Evolutionary conservation across 495 filamentous ascomycete species (phyloP).

Genomic region (Penicillium paxilli): DNA sequence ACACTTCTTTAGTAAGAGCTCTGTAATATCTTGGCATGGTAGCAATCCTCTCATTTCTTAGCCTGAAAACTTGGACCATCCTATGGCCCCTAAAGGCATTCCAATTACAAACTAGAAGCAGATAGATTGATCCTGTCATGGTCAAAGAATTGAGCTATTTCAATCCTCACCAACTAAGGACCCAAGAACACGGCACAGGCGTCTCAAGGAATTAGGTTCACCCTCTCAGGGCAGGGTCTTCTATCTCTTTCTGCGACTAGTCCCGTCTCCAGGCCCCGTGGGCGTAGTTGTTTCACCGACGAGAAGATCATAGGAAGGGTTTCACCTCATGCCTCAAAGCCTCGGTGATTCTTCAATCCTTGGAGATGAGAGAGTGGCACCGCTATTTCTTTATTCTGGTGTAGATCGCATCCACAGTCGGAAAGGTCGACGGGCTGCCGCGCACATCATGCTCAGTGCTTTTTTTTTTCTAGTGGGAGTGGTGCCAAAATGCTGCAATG

Average conservation of each 20-base stretch:
- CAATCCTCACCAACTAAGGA: neutral
- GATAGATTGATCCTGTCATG: neutral
- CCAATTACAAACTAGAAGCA: neutral
- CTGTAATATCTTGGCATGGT: neutral
- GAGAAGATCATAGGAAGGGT: constrained; percentile 19
- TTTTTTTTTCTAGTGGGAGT: neutral
- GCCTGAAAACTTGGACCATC: neutral
- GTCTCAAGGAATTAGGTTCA: neutral
- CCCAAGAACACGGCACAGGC: neutral
- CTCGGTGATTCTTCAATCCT: neutral
- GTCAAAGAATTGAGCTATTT: neutral
- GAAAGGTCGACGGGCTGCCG: constrained; percentile 2
- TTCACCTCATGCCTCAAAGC: constrained; percentile 7
- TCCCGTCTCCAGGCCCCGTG: neutral
- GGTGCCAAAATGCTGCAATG: neutral
- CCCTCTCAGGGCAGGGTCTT: neutral
- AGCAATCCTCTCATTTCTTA: neutral
- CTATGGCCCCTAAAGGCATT: neutral
- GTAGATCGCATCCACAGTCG: constrained; percentile 11
- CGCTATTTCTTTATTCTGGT: neutral
- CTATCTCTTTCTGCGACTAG: neutral
- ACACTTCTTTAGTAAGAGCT: neutral
- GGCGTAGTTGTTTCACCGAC: constrained; percentile 12
- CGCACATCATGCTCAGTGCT: constrained; percentile 8
- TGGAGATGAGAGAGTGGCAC: neutral